A percentile compares a stretch with the other conserved stretches of the same genome.
Evolutionary conservation across 257 asterid genomes (phyloP).

Genomic region (Capsicum baccatum): DNA sequence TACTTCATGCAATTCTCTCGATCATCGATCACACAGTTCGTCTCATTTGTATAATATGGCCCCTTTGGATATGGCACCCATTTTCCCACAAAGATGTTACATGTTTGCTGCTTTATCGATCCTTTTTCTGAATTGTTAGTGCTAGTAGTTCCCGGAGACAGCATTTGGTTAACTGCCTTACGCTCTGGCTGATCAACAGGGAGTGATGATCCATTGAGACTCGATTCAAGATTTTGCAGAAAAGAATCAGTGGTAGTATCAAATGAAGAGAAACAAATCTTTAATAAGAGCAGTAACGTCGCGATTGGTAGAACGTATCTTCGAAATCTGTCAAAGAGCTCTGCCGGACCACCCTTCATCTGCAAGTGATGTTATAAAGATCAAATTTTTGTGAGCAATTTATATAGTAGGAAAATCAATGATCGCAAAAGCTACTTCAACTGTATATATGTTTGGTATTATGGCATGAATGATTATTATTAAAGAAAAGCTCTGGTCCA

Average conservation of each 20-base stretch:
- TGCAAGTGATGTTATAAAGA: not conserved
- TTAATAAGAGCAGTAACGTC: constrained; percentile 27
- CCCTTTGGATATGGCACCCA: constrained; percentile 33
- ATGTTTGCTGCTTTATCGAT: not conserved
- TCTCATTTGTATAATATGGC: constrained; percentile 36
- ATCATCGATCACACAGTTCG: constrained; percentile 35
- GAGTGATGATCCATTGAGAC: constrained; percentile 2
- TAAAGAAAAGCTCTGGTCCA: not conserved
- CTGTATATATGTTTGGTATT: constrained; percentile 2
- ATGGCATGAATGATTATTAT: not conserved
- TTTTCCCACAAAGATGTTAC: constrained; percentile 34
- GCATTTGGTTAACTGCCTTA: not conserved
- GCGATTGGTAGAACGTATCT: constrained; percentile 30
- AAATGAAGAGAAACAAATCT: constrained; percentile 18
- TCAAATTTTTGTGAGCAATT: not conserved
- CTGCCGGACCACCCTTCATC: constrained; percentile 32
- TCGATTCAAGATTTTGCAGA: constrained; percentile 16
- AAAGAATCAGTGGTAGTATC: not conserved
- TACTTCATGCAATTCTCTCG: constrained; percentile 42
- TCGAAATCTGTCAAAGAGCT: constrained; percentile 20
- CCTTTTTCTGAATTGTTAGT: not conserved
- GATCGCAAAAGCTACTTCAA: not conserved
- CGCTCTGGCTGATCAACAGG: not conserved
- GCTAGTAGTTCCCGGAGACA: not conserved
- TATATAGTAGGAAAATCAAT: not conserved